phyloP scores from a whole-genome alignment of 805 yeast species.

The Saccharomyces mikatae region DNA sequence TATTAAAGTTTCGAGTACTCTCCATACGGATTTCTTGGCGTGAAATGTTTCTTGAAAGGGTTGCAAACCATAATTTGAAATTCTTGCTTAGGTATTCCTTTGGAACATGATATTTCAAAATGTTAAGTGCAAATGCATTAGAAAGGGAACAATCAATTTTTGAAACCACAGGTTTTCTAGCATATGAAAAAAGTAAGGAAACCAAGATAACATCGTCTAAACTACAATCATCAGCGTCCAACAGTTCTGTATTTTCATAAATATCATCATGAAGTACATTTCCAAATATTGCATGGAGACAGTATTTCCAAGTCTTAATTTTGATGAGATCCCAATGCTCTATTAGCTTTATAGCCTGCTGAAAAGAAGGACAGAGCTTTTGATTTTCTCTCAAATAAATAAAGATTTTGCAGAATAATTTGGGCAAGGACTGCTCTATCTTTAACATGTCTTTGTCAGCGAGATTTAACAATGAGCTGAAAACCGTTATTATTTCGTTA shows the following conservation, averaged over 20 bases:
- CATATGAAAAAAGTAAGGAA: conserved; percentile 13
- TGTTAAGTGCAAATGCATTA: conserved; percentile 1
- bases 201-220: conserved; percentile 8
- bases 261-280: conserved; percentile 3
- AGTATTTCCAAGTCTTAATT: conserved; percentile 8
- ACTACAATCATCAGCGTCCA: conserved; percentile 4
- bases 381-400: neutral
- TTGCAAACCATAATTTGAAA: conserved; percentile 13
- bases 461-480: conserved; percentile 6
- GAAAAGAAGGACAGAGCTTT: conserved; percentile 1
- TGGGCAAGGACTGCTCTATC: conserved; percentile 9
- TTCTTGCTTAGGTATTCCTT: conserved; percentile 6
- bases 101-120: conserved; percentile 4
- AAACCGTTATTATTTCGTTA: conserved; percentile 11
- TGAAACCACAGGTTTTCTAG: conserved; percentile 4
- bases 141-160: conserved; percentile 2
- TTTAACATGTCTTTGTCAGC: conserved; percentile 1
- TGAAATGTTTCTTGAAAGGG: conserved; percentile 3
- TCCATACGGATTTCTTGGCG: neutral
- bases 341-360: conserved; percentile 1
- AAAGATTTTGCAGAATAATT: conserved; percentile 11
- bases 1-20: neutral
- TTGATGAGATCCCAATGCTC: neutral
- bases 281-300: conserved; percentile 11
- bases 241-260: conserved; percentile 9